phyloP scores from a whole-genome alignment of 805 yeast species.

The Kluyveromyces dobzhanskii region DNA sequence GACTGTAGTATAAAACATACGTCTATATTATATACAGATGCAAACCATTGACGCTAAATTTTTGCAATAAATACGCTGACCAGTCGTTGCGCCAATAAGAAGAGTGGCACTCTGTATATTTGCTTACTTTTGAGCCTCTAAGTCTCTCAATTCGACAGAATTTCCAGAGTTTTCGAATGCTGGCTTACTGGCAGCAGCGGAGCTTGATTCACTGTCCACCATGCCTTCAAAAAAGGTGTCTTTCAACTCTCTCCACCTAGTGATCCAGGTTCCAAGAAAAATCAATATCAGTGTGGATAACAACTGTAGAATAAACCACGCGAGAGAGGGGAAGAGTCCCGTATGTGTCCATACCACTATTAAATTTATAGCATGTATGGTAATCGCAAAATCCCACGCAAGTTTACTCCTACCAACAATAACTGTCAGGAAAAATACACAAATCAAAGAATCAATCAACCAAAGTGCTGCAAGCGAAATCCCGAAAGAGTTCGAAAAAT shows the following conservation, averaged over 20 bases:
- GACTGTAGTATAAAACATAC: too few relatives aligned
- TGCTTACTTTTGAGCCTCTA: slow-evolving; percentile 18
- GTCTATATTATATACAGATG: too few relatives aligned
- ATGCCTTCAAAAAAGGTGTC: slow-evolving; percentile 85
- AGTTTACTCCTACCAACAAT: slow-evolving; percentile 88
- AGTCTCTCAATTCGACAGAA: slow-evolving; percentile 17
- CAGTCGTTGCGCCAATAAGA: too few relatives aligned
- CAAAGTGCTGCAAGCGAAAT: slow-evolving; percentile 65
- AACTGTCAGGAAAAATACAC: slow-evolving; percentile 76
- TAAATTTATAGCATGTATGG: slow-evolving; percentile 76
- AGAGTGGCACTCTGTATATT: too few relatives aligned
- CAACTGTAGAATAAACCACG: slow-evolving; percentile 82
- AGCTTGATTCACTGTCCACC: slow-evolving; percentile 41
- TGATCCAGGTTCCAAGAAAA: slow-evolving; percentile 77
- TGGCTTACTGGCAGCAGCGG: not conserved
- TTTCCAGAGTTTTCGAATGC: not conserved
- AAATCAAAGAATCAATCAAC: slow-evolving; percentile 74
- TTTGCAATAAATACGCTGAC: too few relatives aligned
- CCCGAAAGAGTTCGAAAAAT: slow-evolving; percentile 73
- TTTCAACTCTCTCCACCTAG: slow-evolving; percentile 85
- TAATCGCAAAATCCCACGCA: slow-evolving; percentile 96
- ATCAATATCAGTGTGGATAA: slow-evolving; percentile 62
- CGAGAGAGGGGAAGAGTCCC: slow-evolving; percentile 59
- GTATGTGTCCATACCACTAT: slow-evolving; percentile 59
- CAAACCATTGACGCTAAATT: too few relatives aligned